Conservation (phyloP, 1,284 basidiomycete species). For the Exobasidium rhododendri region DNA sequence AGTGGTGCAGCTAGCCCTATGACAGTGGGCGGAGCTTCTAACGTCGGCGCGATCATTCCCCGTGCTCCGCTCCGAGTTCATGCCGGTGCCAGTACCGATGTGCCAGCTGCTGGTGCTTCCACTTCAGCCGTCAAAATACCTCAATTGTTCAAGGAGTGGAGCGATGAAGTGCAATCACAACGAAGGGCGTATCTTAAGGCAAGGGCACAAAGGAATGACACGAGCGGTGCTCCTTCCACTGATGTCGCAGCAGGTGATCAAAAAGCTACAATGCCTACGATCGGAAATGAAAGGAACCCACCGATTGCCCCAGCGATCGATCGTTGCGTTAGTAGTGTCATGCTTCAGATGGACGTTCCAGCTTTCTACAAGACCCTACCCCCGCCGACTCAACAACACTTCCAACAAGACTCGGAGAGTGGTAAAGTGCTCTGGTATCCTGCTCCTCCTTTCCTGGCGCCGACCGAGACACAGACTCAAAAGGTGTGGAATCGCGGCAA, state of each 20-base stretch:
- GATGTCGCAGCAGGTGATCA: background rate
- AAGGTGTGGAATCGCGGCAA: constrained; percentile 29
- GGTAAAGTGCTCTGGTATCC: constrained; percentile 43
- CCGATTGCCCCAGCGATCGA: constrained; percentile 22
- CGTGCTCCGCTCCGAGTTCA: background rate
- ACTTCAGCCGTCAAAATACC: constrained; percentile 1
- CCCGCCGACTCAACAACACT: constrained; percentile 29
- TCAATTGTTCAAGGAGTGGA: constrained; percentile 12
- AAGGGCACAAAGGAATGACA: background rate
- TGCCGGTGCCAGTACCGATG: background rate
- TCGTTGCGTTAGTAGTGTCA: background rate
- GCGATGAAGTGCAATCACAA: constrained; percentile 8
- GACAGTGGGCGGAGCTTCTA: background rate
- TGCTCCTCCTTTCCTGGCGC: constrained; percentile 35
- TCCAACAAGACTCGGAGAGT: constrained; percentile 28
- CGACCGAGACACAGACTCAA: constrained; percentile 28
- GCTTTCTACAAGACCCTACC: constrained; percentile 35
- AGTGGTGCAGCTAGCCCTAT: background rate
- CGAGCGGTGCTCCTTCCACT: background rate
- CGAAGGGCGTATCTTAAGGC: background rate
- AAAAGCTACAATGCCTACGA: background rate
- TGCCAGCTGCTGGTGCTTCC: background rate
- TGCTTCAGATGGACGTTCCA: constrained; percentile 30
- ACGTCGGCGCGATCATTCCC: background rate
- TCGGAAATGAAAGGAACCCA: constrained; percentile 8